Percentiles rank a stretch among this genome's conserved stretches.
Evolutionary conservation across 352 stramenopile species (phyloP).

Genomic region (Detonula confervacea): DNA sequence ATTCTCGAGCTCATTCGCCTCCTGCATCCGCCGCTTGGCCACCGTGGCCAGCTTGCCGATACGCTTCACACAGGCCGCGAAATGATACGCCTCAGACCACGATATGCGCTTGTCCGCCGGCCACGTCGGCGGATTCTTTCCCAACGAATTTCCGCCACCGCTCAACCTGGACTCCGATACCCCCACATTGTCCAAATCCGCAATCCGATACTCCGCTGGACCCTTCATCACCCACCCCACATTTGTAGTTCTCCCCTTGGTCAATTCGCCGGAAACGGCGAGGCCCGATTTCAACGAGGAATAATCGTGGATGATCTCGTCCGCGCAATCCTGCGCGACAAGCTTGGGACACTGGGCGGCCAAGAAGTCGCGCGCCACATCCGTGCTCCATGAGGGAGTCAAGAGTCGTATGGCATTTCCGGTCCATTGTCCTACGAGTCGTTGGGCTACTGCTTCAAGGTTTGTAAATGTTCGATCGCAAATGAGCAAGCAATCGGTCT

Average conservation of each 20-base stretch:
- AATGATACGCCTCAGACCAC: conserved; percentile 79
- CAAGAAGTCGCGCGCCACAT: conserved; percentile 81
- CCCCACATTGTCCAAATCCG: conserved; percentile 77
- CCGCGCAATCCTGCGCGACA: conserved; percentile 78
- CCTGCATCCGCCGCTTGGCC: conserved; percentile 51
- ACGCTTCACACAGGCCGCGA: conserved; percentile 76
- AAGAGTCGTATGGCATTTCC: conserved; percentile 76
- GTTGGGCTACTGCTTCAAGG: conserved; percentile 79
- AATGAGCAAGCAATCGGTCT: too few relatives aligned
- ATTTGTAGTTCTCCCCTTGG: conserved; percentile 62
- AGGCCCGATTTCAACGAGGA: conserved; percentile 81
- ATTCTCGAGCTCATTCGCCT: too few relatives aligned
- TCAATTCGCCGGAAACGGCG: conserved; percentile 73
- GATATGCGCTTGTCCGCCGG: conserved; percentile 77
- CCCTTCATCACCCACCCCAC: conserved; percentile 74
- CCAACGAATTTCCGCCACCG: too few relatives aligned
- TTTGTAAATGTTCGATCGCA: conserved; percentile 86
- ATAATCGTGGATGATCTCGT: conserved; percentile 82
- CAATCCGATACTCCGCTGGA: conserved; percentile 75
- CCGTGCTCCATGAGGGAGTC: conserved; percentile 77
- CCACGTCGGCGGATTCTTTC: conserved; percentile 63
- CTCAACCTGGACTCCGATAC: conserved; percentile 40
- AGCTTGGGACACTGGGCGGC: conserved; percentile 76
- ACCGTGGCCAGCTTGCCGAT: conserved; percentile 78
- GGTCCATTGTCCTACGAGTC: conserved; percentile 79